These are phyloP conservation scores for Rhododendron griersonianum DNA, from an alignment of 148 eudicot genomes.

Conservation along the genomic window DNA sequence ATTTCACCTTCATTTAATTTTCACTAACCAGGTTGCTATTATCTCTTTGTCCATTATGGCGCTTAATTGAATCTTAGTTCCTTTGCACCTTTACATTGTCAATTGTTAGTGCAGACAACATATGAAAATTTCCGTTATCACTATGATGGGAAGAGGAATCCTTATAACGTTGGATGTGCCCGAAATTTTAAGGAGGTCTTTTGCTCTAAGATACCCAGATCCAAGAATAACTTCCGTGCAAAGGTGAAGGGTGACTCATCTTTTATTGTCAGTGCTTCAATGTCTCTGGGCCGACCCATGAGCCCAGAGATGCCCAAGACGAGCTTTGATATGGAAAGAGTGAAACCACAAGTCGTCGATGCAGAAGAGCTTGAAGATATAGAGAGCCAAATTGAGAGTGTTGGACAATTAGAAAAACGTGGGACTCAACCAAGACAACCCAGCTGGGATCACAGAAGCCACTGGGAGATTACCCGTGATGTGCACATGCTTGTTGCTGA, in stretches of 20 bases:
- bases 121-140: slow-evolving; percentile 32
- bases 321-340: slow-evolving; percentile 10
- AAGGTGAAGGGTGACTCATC: slow-evolving; percentile 11
- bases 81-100: not conserved
- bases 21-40: slow-evolving; percentile 34
- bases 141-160: slow-evolving; percentile 29
- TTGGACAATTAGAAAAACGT: slow-evolving; percentile 9
- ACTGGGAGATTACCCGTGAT: not conserved
- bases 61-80: not conserved
- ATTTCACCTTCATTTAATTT: slow-evolving; percentile 40
- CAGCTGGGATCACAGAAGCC: slow-evolving; percentile 2
- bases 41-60: not conserved
- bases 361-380: slow-evolving; percentile 18
- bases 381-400: slow-evolving; percentile 12
- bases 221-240: slow-evolving; percentile 20
- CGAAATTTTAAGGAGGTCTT: slow-evolving; percentile 26
- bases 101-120: slow-evolving; percentile 25
- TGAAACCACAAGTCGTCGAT: slow-evolving; percentile 14
- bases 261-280: not conserved
- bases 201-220: slow-evolving; percentile 18
- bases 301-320: slow-evolving; percentile 7
- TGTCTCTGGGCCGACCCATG: not conserved
- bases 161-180: slow-evolving; percentile 22
- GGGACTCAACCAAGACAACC: not conserved
- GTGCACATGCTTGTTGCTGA: slow-evolving; percentile 1